Conservation (phyloP, 2,329 filamentous ascomycete genomes). For the Microdochium trichocladiopsis region DNA sequence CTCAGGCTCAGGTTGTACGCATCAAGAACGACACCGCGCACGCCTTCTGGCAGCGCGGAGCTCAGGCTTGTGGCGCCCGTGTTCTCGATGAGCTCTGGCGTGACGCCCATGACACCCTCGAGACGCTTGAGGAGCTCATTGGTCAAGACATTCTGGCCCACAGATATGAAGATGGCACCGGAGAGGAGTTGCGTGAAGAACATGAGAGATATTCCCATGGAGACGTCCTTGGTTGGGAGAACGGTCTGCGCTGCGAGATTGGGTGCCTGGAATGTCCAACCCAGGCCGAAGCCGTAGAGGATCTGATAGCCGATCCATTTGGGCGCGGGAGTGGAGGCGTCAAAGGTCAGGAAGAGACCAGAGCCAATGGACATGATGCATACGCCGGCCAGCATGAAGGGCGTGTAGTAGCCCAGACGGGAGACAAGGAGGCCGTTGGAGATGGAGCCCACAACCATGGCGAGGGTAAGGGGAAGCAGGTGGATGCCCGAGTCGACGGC, state of each 20-base stretch:
- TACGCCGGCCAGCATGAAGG: constrained; percentile 31
- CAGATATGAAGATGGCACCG: constrained; percentile 35
- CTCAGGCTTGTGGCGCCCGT: constrained; percentile 21
- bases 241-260: constrained; percentile 40
- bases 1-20: constrained; percentile 58
- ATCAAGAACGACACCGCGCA: constrained; percentile 15
- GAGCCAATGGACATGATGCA: constrained; percentile 28
- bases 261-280: constrained; percentile 33
- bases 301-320: constrained; percentile 35
- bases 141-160: constrained; percentile 38
- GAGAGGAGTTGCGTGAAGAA: constrained; percentile 38
- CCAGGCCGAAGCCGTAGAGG: constrained; percentile 35
- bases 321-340: constrained; percentile 19
- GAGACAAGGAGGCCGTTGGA: constrained; percentile 27
- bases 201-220: constrained; percentile 33
- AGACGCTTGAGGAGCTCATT: constrained; percentile 29
- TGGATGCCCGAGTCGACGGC: constrained; percentile 35
- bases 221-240: constrained; percentile 29
- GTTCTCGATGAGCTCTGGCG: constrained; percentile 14
- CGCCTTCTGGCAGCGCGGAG: constrained; percentile 8
- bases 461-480: constrained; percentile 32
- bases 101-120: constrained; percentile 17
- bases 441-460: constrained; percentile 32
- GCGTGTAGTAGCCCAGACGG: constrained; percentile 36
- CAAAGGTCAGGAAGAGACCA: constrained; percentile 33